phyloP scores from a whole-genome alignment of 768 basidiomycete species.

The Russula abietina region DNA sequence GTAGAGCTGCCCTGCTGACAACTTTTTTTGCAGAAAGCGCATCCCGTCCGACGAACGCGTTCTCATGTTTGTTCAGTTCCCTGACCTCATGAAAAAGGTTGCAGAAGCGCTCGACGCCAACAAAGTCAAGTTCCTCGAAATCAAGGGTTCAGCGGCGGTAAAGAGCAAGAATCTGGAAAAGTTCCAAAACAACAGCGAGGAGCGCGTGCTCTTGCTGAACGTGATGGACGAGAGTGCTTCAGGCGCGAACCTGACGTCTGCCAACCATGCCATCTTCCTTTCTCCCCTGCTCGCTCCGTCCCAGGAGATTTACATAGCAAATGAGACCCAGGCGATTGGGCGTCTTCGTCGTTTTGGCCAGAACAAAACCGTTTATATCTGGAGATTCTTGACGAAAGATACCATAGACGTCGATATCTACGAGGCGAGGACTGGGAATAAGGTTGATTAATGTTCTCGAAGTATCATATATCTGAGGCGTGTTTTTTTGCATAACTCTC shows the following conservation, averaged over 20 bases:
- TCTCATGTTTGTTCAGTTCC: conserved; percentile 94
- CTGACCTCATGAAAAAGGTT: conserved; percentile 87
- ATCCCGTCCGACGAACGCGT: conserved; percentile 75
- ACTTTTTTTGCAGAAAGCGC: conserved; percentile 41
- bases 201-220: conserved; percentile 79
- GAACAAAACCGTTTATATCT: conserved; percentile 70
- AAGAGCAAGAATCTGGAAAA: conserved; percentile 79
- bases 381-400: conserved; percentile 76
- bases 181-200: conserved; percentile 77
- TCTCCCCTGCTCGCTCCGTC: conserved; percentile 81
- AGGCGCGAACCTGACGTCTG: conserved; percentile 86
- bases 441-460: conserved; percentile 13
- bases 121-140: conserved; percentile 71
- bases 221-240: conserved; percentile 96
- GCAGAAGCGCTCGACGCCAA: conserved; percentile 70
- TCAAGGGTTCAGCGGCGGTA: conserved; percentile 67
- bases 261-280: conserved; percentile 93
- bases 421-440: conserved; percentile 39
- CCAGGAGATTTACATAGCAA: conserved; percentile 79
- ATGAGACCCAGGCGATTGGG: conserved; percentile 79
- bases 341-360: conserved; percentile 82
- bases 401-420: conserved; percentile 89
- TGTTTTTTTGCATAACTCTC: not conserved
- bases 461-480: not conserved
- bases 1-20: not conserved